Evolutionary conservation across 169 alveolate genomes (phyloP), one percentile per base, ranked within the genome.

Genomic region (Cyclospora cayetanensis): DNA sequence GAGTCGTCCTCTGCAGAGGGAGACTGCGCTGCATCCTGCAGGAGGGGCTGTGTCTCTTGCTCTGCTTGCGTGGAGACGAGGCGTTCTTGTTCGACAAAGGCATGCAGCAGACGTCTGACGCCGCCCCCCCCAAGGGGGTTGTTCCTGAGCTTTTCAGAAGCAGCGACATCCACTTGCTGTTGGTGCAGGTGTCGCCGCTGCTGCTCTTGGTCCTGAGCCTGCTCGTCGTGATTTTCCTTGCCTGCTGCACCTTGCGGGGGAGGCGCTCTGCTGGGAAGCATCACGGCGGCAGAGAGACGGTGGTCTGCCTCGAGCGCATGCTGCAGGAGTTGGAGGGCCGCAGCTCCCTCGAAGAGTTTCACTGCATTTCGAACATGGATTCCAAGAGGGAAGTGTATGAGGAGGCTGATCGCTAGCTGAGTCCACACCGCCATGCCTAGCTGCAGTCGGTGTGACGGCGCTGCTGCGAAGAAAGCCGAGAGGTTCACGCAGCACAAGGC

Each of bases 231-330:
- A 15, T 15, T 46, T 46, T 11, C 60, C 15, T 46, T 46, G 60
- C 60, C n/a, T 15, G 18, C 72, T 60, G 72, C 72, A 12, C 12
- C 72, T n/a, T 0, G 15, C 15, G 27, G n/a, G 72, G 72, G 31
- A 60, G 72, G 35, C n/a, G n/a, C n/a, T n/a, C n/a, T n/a, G n/a
- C n/a, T n/a, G n/a, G n/a, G n/a, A n/a, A n/a, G n/a, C 27, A 20
- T 15, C 15, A 60, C 31, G 15, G 72, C 0, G 27, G 72, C 72
- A 15, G 72, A 12, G 5, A 31, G 34, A n/a, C n/a, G 72, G 15
- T 31, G n/a, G 72, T 60, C 72, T 60, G 72, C n/a, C 35, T 60
- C 72, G 15, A 60, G 72, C 11, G 72, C 72, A 31, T 60, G 72
- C 72, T 60, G 72, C 72, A 60, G 72, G 35, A 60, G 72, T 31